Percentiles rank a stretch among this genome's conserved stretches.
These are phyloP conservation scores for Diaporthe helianthi DNA, from an alignment of 2,329 filamentous ascomycete genomes.

Conservation along the genomic window DNA sequence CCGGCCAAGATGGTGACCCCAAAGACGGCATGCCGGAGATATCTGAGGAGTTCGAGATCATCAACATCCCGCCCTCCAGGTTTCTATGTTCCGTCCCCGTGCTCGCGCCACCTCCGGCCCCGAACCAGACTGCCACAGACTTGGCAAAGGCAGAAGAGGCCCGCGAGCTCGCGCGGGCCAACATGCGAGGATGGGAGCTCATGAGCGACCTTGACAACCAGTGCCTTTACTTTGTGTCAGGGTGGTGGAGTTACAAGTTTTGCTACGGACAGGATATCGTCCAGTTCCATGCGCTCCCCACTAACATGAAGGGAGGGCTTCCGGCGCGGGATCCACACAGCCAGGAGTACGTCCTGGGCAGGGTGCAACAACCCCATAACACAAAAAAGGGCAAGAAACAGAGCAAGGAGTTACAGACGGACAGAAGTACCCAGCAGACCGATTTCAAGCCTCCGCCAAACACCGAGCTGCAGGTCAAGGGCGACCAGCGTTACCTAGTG, in stretches of 20 bases:
- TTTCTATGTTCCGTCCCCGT: constrained; percentile 88
- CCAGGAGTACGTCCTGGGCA: constrained; percentile 79
- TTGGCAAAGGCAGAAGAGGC: constrained; percentile 77
- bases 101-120: constrained; percentile 62
- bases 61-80: constrained; percentile 72
- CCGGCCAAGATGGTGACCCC: constrained; percentile 39
- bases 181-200: constrained; percentile 79
- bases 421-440: constrained; percentile 35
- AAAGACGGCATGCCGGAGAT: constrained; percentile 46
- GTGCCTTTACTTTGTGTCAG: constrained; percentile 82
- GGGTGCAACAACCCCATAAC: constrained; percentile 43
- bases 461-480: constrained; percentile 79
- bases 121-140: constrained; percentile 71
- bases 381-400: constrained; percentile 41
- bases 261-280: constrained; percentile 88
- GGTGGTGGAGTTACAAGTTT: constrained; percentile 97
- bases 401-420: constrained; percentile 44
- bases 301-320: constrained; percentile 70
- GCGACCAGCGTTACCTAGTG: constrained; percentile 84
- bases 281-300: constrained; percentile 86
- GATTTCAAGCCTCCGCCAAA: constrained; percentile 46
- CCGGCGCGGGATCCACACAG: constrained; percentile 80
- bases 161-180: constrained; percentile 79
- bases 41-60: constrained; percentile 70
- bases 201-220: constrained; percentile 77